Evolutionary conservation across 257 asterid species (phyloP).

Genomic region (Solanum raphanifolium): DNA sequence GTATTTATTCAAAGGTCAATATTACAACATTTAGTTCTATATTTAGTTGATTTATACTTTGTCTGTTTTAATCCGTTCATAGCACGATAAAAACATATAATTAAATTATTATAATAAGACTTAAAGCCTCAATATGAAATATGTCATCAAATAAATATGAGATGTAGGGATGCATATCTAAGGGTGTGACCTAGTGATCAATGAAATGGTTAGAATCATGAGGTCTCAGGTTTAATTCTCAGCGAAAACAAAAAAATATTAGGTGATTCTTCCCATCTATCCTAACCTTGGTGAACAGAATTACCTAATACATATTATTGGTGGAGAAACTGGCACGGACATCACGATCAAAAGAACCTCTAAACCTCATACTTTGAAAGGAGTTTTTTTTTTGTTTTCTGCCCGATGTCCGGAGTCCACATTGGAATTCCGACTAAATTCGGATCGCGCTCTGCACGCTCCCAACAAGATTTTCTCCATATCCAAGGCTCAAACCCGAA

Average conservation of each 20-base stretch:
- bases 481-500: too few species aligned
- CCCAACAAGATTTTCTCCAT: too few species aligned
- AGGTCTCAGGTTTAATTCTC: background rate
- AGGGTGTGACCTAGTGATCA: background rate
- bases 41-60: background rate
- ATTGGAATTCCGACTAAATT: too few species aligned
- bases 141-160: background rate
- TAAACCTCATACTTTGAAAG: background rate
- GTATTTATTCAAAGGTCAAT: background rate
- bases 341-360: too few species aligned
- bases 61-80: background rate
- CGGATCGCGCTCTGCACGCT: too few species aligned
- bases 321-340: fast-evolving
- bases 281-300: too few species aligned
- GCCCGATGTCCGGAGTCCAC: too few species aligned
- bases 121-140: background rate
- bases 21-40: too few species aligned
- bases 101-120: background rate
- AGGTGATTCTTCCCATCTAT: fast-evolving
- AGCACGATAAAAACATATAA: background rate
- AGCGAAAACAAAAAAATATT: too few species aligned
- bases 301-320: too few species aligned
- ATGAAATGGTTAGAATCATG: too few species aligned
- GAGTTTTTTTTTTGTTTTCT: too few species aligned
- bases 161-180: background rate